These are phyloP conservation scores for Gentiana dahurica DNA, from an alignment of 257 asterid species.

Conservation along the genomic window DNA sequence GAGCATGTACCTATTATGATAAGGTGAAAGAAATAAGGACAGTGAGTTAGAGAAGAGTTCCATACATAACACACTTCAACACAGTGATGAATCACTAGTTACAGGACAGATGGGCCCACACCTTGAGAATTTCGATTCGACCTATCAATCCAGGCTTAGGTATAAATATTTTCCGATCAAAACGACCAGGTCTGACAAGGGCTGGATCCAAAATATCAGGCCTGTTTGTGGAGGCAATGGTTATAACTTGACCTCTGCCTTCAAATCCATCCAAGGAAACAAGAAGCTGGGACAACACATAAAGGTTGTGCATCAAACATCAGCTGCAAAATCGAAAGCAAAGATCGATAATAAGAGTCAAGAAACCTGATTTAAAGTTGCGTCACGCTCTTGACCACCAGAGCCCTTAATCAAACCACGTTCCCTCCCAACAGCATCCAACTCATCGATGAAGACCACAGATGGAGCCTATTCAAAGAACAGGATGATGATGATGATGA, in stretches of 20 bases:
- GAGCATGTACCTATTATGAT: constrained; percentile 76
- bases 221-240: constrained; percentile 97
- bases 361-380: constrained; percentile 90
- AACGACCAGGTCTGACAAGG: constrained; percentile 94
- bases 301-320: constrained; percentile 11
- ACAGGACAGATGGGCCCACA: constrained; percentile 15
- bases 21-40: background rate
- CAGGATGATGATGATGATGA: background rate
- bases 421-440: constrained; percentile 96
- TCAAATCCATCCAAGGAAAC: constrained; percentile 96
- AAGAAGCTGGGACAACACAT: constrained; percentile 66
- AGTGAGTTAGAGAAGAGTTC: background rate
- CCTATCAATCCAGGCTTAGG: constrained; percentile 95
- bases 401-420: constrained; percentile 91
- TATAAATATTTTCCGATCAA: constrained; percentile 76
- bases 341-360: constrained; percentile 10
- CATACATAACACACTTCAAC: background rate
- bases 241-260: constrained; percentile 95
- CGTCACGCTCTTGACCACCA: constrained; percentile 98
- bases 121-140: constrained; percentile 84
- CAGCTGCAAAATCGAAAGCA: constrained; percentile 11
- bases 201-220: constrained; percentile 98
- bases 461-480: constrained; percentile 63
- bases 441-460: constrained; percentile 94
- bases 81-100: constrained; percentile 1